Evolutionary conservation across 228 moss, liverwort and hornwort genomes (phyloP).

Genomic region (Sphagnum fallax): DNA sequence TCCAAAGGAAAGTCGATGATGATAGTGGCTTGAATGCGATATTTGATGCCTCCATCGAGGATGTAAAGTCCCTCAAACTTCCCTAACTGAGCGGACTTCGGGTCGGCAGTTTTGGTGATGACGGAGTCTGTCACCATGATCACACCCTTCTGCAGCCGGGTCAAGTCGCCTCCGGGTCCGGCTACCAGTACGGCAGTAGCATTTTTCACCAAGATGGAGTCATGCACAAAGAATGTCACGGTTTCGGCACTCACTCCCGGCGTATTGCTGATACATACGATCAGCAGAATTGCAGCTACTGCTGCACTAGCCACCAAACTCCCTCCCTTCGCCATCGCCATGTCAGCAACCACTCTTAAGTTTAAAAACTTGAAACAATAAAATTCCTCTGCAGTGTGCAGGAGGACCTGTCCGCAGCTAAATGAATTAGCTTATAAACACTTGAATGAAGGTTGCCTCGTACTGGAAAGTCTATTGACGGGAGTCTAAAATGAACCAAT

Average conservation of each 20-base stretch:
- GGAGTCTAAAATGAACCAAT: no score
- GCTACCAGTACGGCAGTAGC: slow-evolving; percentile 2
- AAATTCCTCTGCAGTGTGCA: no score
- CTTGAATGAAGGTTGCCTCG: no score
- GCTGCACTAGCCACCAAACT: no score
- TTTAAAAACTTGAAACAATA: no score
- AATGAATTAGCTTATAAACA: no score
- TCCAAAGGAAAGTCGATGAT: slow-evolving; percentile 15
- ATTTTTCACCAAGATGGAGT: background rate
- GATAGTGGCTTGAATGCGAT: slow-evolving; percentile 3
- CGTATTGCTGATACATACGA: no score
- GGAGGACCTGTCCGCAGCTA: no score
- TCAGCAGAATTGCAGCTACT: no score
- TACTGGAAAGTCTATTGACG: no score
- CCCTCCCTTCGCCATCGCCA: no score
- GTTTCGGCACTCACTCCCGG: slow-evolving; percentile 10
- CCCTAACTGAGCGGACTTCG: background rate
- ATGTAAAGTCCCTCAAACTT: slow-evolving; percentile 8
- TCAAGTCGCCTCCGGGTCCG: slow-evolving; percentile 3
- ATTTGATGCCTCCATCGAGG: slow-evolving; percentile 3
- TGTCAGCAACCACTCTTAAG: no score
- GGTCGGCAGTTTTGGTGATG: slow-evolving; percentile 7
- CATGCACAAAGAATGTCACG: slow-evolving; percentile 1
- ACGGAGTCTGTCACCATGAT: background rate
- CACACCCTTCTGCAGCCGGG: background rate